phyloP scores from a whole-genome alignment of 495 filamentous ascomycete genomes.

The Daldinia bambusicola region DNA sequence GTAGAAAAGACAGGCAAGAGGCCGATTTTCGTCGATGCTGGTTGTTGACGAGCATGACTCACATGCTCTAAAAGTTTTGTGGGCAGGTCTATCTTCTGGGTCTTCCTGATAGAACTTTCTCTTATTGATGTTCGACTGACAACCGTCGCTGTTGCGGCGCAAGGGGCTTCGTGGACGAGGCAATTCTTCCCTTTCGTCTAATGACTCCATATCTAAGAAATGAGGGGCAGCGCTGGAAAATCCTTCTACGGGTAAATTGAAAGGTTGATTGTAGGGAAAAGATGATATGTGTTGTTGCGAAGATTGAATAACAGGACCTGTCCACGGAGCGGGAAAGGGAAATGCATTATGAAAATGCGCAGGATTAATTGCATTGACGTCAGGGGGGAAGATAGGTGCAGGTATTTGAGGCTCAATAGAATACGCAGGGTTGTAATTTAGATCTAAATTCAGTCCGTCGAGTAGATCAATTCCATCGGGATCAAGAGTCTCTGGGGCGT shows the following conservation, averaged over 20 bases:
- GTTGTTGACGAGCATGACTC: slow-evolving; percentile 1
- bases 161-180: background rate
- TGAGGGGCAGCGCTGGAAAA: background rate
- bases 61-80: slow-evolving; percentile 9
- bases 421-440: background rate
- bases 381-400: background rate
- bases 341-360: background rate
- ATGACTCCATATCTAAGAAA: background rate
- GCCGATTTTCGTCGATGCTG: background rate
- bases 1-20: slow-evolving; percentile 42
- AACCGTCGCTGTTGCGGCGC: background rate
- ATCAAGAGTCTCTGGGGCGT: background rate
- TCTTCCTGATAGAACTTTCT: slow-evolving; percentile 2
- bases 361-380: background rate
- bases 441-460: background rate
- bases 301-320: background rate
- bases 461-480: background rate
- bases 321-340: background rate
- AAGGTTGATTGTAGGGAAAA: background rate
- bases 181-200: slow-evolving; percentile 1
- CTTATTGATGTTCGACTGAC: slow-evolving; percentile 2
- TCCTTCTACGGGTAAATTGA: background rate
- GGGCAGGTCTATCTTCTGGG: background rate
- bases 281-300: background rate
- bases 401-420: slow-evolving; percentile 1